Evolutionary conservation across 192 early-diverging fungal genomes (phyloP).

Genomic region (Coemansia sp.): DNA sequence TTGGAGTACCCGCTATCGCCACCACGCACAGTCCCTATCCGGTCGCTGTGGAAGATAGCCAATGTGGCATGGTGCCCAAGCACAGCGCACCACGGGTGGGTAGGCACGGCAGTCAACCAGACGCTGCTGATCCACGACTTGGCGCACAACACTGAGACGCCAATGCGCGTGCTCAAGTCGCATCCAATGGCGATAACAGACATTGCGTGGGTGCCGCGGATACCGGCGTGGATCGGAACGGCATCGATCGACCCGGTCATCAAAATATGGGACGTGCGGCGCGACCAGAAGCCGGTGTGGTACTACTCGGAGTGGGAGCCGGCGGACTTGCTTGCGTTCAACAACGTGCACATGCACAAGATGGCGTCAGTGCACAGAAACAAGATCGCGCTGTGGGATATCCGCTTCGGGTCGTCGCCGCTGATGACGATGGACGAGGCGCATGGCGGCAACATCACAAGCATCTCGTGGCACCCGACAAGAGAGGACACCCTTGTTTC

Average conservation of each 20-base stretch:
- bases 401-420: slow-evolving; percentile 44
- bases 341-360: slow-evolving; percentile 32
- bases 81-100: slow-evolving; percentile 41
- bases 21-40: slow-evolving; percentile 30
- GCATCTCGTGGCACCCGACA: slow-evolving; percentile 47
- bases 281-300: slow-evolving; percentile 53
- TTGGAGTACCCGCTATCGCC: slow-evolving; percentile 43
- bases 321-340: slow-evolving; percentile 40
- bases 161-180: slow-evolving; percentile 40
- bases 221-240: slow-evolving; percentile 47
- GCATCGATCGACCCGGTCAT: slow-evolving; percentile 50
- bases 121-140: slow-evolving; percentile 46
- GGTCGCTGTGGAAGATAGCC: slow-evolving; percentile 40
- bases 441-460: slow-evolving; percentile 40
- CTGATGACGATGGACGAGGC: slow-evolving; percentile 35
- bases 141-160: slow-evolving; percentile 24
- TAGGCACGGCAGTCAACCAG: slow-evolving; percentile 42
- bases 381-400: slow-evolving; percentile 51
- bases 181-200: slow-evolving; percentile 51
- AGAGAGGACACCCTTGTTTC: slow-evolving; percentile 26
- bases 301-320: slow-evolving; percentile 51
- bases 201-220: slow-evolving; percentile 44
- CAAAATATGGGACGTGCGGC: slow-evolving; percentile 52
- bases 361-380: slow-evolving; percentile 50
- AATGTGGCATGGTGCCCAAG: slow-evolving; percentile 47